Evolutionary conservation across 2,329 filamentous ascomycete genomes (phyloP).

Genomic region (Thyridium curvatum): DNA sequence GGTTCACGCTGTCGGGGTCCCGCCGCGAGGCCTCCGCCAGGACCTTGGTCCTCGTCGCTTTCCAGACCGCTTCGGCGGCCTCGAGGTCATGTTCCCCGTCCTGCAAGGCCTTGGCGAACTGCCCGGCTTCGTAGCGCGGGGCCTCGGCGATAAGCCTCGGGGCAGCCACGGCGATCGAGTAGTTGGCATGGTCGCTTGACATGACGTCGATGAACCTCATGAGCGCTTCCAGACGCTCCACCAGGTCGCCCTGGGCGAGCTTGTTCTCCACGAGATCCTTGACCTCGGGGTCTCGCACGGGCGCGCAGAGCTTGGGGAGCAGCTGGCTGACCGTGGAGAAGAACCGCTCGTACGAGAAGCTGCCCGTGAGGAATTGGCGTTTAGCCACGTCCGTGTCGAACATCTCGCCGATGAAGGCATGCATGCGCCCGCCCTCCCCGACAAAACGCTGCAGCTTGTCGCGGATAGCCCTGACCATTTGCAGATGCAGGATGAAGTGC

Average conservation of each 20-base stretch:
- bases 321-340: slow-evolving; percentile 70
- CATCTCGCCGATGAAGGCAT: slow-evolving; percentile 68
- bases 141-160: slow-evolving; percentile 67
- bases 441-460: slow-evolving; percentile 68
- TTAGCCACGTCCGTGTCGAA: slow-evolving; percentile 67
- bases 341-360: slow-evolving; percentile 76
- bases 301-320: slow-evolving; percentile 73
- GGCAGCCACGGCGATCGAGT: slow-evolving; percentile 65
- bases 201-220: slow-evolving; percentile 72
- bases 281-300: slow-evolving; percentile 71
- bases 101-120: slow-evolving; percentile 61
- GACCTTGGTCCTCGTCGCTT: slow-evolving; percentile 56
- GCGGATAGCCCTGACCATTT: slow-evolving; percentile 64
- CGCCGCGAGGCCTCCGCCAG: slow-evolving; percentile 59
- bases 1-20: slow-evolving; percentile 61
- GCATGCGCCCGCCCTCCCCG: slow-evolving; percentile 64
- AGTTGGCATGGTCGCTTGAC: slow-evolving; percentile 78
- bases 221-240: slow-evolving; percentile 69
- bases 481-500: slow-evolving; percentile 61
- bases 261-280: slow-evolving; percentile 60
- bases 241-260: slow-evolving; percentile 55
- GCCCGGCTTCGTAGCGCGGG: slow-evolving; percentile 66
- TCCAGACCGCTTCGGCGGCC: slow-evolving; percentile 62
- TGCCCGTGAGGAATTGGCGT: slow-evolving; percentile 62
- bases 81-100: slow-evolving; percentile 46